phyloP scores from a whole-genome alignment of 768 basidiomycete species.

The Boletus rufocinnamomeus region DNA sequence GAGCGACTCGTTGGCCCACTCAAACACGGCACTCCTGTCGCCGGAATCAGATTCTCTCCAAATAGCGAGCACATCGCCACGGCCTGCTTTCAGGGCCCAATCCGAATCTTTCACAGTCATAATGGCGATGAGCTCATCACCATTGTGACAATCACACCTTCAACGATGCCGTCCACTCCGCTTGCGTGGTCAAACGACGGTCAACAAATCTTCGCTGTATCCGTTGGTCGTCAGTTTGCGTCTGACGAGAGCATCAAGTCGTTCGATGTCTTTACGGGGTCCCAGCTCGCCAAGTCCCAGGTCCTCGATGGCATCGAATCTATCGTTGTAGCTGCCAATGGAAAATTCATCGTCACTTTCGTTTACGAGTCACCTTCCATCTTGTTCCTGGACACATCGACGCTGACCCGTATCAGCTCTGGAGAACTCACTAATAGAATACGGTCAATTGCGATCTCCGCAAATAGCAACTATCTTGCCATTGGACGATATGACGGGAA shows the following conservation, averaged over 20 bases:
- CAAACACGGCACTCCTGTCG: neutral
- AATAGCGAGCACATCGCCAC: too few species aligned
- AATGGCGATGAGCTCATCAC: neutral
- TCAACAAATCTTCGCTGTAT: too few species aligned
- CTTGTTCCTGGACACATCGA: neutral
- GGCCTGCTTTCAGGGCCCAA: neutral
- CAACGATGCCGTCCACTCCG: neutral
- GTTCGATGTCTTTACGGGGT: rapidly evolving
- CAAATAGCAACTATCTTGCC: too few species aligned
- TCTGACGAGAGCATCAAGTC: neutral
- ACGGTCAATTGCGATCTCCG: neutral
- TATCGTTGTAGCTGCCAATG: neutral
- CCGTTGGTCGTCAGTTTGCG: too few species aligned
- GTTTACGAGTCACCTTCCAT: too few species aligned
- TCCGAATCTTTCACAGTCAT: neutral
- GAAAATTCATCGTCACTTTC: neutral
- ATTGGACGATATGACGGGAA: too few species aligned
- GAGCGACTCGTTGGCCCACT: neutral
- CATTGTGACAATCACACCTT: too few species aligned
- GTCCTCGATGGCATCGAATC: neutral
- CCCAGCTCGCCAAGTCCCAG: neutral
- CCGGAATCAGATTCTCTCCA: too few species aligned
- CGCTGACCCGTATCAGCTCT: rapidly evolving
- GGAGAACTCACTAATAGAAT: too few species aligned
- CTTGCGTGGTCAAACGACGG: neutral